phyloP scores from a whole-genome alignment of 1,284 basidiomycete genomes.

The Ganoderma leucocontextum region DNA sequence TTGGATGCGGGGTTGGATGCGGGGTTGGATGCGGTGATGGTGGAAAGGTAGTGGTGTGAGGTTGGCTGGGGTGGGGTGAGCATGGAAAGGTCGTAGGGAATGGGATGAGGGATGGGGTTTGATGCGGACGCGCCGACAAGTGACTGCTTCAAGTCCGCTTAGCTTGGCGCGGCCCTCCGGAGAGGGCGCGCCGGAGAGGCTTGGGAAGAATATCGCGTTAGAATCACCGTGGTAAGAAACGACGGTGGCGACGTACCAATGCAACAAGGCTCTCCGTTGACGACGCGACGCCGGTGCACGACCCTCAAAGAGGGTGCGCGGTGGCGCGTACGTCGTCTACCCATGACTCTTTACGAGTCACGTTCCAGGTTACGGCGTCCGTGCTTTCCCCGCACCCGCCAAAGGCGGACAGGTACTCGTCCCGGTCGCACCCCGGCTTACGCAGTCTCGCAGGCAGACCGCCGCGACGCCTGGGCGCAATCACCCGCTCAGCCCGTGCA shows the following conservation, averaged over 20 bases:
- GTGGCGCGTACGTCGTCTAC: not conserved
- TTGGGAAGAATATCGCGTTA: not conserved
- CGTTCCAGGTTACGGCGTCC: constrained; percentile 4
- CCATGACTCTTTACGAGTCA: not conserved
- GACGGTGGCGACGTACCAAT: not conserved
- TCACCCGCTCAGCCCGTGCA: not conserved
- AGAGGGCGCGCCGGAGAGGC: not conserved
- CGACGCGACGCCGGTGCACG: not conserved
- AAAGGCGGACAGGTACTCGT: not conserved
- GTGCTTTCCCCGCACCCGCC: not conserved
- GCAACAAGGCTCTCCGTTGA: not conserved
- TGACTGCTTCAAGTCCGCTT: not conserved
- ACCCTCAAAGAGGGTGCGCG: not conserved
- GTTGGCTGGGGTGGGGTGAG: no score
- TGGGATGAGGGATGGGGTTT: not conserved
- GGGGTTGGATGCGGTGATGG: no score
- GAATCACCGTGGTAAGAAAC: not conserved
- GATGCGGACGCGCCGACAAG: not conserved
- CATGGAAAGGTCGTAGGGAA: not conserved
- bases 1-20: no score
- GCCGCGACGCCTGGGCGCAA: constrained; percentile 2
- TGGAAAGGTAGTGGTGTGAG: not conserved
- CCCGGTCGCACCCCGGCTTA: constrained; percentile 5
- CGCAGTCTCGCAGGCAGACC: not conserved
- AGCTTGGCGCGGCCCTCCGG: not conserved